phyloP scores from a whole-genome alignment of 1,284 basidiomycete species.

The Ganoderma sp. region DNA sequence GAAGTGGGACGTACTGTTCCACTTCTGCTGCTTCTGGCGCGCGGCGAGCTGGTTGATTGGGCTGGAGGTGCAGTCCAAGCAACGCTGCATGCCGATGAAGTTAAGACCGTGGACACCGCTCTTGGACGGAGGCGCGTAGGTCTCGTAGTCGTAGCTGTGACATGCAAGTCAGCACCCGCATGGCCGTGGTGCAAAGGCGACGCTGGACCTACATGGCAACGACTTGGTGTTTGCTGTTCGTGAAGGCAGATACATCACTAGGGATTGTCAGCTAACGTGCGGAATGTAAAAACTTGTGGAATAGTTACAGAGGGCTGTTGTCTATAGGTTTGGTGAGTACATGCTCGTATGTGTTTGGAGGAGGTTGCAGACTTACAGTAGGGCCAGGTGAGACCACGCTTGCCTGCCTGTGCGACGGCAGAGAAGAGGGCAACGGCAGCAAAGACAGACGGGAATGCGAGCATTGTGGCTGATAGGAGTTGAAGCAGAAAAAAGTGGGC shows the following conservation, averaged over 20 bases:
- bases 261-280: neutral
- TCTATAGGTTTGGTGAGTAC: neutral
- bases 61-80: constrained; percentile 6
- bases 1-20: neutral
- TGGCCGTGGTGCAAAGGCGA: no score
- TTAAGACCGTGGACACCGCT: neutral
- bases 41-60: constrained; percentile 6
- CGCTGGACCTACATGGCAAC: constrained; percentile 2
- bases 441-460: neutral
- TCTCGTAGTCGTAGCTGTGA: constrained; percentile 7
- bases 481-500: constrained; percentile 1
- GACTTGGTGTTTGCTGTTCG: constrained; percentile 1
- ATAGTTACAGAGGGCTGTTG: neutral
- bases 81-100: constrained; percentile 10
- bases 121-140: neutral
- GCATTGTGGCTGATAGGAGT: neutral
- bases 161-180: neutral
- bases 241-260: constrained; percentile 4
- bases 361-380: neutral
- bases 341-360: neutral
- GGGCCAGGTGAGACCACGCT: constrained; percentile 9
- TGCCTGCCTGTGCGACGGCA: constrained; percentile 7
- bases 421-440: constrained; percentile 4
- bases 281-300: neutral
- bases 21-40: constrained; percentile 6